A percentile compares a stretch with the other conserved stretches of the same genome.
These are phyloP conservation scores for Kluyveromyces starmeri DNA, from an alignment of 805 yeast species.

Conservation along the genomic window DNA sequence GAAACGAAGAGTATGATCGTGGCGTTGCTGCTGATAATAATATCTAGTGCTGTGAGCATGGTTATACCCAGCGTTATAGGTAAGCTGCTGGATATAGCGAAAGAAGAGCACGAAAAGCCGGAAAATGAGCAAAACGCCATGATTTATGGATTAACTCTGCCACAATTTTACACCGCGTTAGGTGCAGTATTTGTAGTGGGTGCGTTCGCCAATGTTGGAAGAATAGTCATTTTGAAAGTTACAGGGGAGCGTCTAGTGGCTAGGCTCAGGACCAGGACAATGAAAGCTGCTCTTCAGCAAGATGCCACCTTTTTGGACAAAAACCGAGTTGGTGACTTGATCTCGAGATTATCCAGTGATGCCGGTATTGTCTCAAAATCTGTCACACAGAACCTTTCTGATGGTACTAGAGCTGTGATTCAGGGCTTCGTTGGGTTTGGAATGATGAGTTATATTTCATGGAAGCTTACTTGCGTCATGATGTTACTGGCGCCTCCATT, in stretches of 20 bases:
- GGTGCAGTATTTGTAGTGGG: conserved; percentile 62
- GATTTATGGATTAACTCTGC: conserved; percentile 52
- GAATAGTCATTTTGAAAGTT: conserved; percentile 64
- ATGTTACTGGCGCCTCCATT: conserved; percentile 75
- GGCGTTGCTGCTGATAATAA: conserved; percentile 56
- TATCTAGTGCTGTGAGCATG: conserved; percentile 76
- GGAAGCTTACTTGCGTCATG: conserved; percentile 77
- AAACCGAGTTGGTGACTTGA: conserved; percentile 85
- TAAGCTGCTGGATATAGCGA: conserved; percentile 69
- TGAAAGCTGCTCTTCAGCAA: conserved; percentile 69
- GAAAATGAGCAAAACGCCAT: conserved; percentile 23
- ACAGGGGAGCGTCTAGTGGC: conserved; percentile 88
- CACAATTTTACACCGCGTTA: conserved; percentile 55
- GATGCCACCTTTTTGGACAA: conserved; percentile 86
- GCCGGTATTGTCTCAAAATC: conserved; percentile 82
- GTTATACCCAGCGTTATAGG: conserved; percentile 78
- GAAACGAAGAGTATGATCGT: conserved; percentile 46
- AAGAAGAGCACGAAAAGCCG: conserved; percentile 19
- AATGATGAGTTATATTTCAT: conserved; percentile 85
- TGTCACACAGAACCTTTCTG: conserved; percentile 80
- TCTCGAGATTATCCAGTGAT: conserved; percentile 80
- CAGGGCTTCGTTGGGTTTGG: conserved; percentile 80
- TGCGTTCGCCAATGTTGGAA: conserved; percentile 69
- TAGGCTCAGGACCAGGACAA: conserved; percentile 65
- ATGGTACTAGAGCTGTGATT: conserved; percentile 78